Evolutionary conservation across 139 green algal genomes (phyloP).

Genomic region (Chlamydomonas asymmetrica): DNA sequence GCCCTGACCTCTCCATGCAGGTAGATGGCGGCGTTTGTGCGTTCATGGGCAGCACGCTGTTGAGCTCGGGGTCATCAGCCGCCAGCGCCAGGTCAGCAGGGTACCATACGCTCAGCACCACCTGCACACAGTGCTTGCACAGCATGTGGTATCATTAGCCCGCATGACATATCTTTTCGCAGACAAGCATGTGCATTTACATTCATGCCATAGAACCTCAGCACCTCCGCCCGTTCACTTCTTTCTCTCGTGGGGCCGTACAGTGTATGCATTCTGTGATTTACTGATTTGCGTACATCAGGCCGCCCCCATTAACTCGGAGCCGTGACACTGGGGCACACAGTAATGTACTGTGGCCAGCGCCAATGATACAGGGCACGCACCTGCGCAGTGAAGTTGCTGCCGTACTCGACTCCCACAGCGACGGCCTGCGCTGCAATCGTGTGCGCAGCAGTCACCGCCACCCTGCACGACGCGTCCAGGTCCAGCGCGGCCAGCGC

Average conservation of each 20-base stretch:
- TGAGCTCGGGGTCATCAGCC: constrained; percentile 40
- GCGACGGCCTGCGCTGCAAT: constrained; percentile 7
- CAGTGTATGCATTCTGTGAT: too few species aligned
- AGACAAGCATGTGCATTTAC: too few species aligned
- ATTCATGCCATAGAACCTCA: too few species aligned
- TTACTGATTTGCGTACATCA: too few species aligned
- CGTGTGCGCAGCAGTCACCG: constrained; percentile 16
- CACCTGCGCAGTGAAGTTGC: not conserved
- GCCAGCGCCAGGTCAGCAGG: not conserved
- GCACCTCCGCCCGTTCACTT: too few species aligned
- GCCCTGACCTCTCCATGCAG: not conserved
- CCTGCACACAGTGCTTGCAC: too few species aligned
- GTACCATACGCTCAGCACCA: constrained; percentile 10
- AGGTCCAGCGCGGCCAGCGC: not conserved
- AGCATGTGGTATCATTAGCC: too few species aligned
- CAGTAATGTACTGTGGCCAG: too few species aligned
- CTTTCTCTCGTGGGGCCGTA: too few species aligned
- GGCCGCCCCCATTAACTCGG: too few species aligned
- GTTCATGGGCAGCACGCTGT: constrained; percentile 49
- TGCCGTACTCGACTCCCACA: not conserved
- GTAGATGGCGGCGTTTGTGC: constrained; percentile 3
- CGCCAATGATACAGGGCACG: not conserved
- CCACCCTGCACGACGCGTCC: constrained; percentile 8
- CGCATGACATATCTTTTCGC: too few species aligned
- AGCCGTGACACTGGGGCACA: too few species aligned